Percentiles rank a stretch among this genome's conserved stretches.
Conservation (phyloP, 768 basidiomycete species). For the Agaricus subrufescens region DNA sequence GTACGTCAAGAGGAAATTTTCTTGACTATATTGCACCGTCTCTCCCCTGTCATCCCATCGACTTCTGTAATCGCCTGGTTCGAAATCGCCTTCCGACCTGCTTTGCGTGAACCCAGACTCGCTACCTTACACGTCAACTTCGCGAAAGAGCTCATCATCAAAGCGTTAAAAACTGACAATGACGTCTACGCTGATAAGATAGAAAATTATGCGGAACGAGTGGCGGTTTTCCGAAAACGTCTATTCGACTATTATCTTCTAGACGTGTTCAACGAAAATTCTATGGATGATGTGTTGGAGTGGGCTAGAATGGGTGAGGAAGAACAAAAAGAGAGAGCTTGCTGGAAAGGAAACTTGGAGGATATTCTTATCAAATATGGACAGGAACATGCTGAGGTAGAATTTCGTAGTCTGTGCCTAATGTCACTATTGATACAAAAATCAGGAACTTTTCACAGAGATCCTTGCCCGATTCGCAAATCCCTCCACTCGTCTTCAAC, state of each 20-base stretch:
- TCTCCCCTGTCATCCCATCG: constrained; percentile 57
- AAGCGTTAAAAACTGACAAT: constrained; percentile 50
- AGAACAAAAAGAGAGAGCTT: constrained; percentile 51
- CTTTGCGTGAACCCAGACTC: constrained; percentile 69
- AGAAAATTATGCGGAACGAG: constrained; percentile 39
- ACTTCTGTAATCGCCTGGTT: constrained; percentile 80
- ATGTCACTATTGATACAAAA: not conserved
- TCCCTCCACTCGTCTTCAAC: constrained; percentile 63
- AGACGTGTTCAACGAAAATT: constrained; percentile 73
- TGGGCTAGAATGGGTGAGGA: constrained; percentile 63
- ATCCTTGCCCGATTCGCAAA: constrained; percentile 56
- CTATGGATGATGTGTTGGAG: constrained; percentile 69
- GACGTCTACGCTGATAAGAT: constrained; percentile 6
- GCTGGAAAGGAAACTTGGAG: constrained; percentile 80
- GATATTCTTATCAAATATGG: constrained; percentile 68
- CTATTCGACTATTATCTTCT: constrained; percentile 74
- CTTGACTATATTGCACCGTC: constrained; percentile 58
- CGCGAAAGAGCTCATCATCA: constrained; percentile 69
- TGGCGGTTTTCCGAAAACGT: constrained; percentile 60
- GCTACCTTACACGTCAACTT: constrained; percentile 51
- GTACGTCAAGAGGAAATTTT: constrained; percentile 62
- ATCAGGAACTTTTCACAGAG: constrained; percentile 67
- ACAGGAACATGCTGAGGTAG: constrained; percentile 57
- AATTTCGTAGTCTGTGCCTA: constrained; percentile 16
- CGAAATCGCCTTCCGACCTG: constrained; percentile 72